Conservation (phyloP, 2,329 filamentous ascomycete genomes). For the Aspergillus sp. region DNA sequence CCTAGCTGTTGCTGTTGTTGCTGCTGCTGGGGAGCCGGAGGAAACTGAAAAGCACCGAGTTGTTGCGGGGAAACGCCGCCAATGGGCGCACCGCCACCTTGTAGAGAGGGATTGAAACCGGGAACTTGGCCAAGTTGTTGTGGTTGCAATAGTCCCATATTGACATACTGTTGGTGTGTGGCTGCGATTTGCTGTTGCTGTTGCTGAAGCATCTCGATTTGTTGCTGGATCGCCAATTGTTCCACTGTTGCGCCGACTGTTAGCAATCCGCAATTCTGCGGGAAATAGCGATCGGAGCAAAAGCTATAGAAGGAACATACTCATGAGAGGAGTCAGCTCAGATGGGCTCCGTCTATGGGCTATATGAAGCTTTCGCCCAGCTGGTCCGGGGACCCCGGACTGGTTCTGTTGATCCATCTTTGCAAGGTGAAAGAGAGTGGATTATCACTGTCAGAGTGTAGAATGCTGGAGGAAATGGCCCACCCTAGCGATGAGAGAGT, state of each 20-base stretch:
- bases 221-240: constrained; percentile 95
- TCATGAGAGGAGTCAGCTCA: constrained; percentile 95
- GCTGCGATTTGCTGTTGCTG: constrained; percentile 97
- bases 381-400: constrained; percentile 62
- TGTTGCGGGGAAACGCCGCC: constrained; percentile 75
- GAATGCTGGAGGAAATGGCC: constrained; percentile 12
- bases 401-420: constrained; percentile 67
- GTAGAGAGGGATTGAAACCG: constrained; percentile 70
- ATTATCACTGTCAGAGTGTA: constrained; percentile 10
- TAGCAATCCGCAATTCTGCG: constrained; percentile 17
- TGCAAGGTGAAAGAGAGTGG: constrained; percentile 21
- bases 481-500: constrained; percentile 24
- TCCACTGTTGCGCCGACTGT: constrained; percentile 64
- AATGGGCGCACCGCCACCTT: constrained; percentile 67
- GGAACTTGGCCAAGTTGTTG: constrained; percentile 75
- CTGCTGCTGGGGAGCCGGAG: constrained; percentile 69
- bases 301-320: constrained; percentile 60
- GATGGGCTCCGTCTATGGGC: constrained; percentile 96
- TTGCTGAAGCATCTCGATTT: constrained; percentile 95
- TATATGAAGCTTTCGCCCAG: constrained; percentile 91
- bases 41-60: constrained; percentile 81
- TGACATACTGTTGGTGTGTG: constrained; percentile 95
- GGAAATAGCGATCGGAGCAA: constrained; percentile 36
- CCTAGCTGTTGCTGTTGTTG: constrained; percentile 58
- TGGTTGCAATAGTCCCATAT: constrained; percentile 90